phyloP scores from a whole-genome alignment of 1,284 basidiomycete genomes.

The Gymnopus androsaceus region DNA sequence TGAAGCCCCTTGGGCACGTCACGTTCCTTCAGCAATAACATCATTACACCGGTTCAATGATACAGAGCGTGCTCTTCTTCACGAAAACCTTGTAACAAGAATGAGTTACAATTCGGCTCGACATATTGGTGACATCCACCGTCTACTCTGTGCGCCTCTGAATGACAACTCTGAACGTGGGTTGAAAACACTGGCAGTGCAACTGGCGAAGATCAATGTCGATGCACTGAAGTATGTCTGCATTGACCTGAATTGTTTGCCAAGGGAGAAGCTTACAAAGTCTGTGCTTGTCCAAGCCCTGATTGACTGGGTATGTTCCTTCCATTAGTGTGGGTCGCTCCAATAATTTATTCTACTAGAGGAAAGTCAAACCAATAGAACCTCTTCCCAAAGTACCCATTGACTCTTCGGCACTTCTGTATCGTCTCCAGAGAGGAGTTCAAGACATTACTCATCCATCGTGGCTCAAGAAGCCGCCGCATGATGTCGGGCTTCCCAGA shows the following conservation, averaged over 20 bases:
- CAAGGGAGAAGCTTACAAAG: not conserved
- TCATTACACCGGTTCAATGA: not conserved
- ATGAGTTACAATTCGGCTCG: conserved; percentile 7
- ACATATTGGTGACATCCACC: conserved; percentile 3
- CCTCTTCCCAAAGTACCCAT: not conserved
- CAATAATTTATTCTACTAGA: not conserved
- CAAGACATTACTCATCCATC: not conserved
- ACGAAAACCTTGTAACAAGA: not conserved
- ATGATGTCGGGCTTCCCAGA: not conserved
- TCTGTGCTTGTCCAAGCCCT: no score
- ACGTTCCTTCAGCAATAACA: not conserved
- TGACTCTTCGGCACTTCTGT: not conserved
- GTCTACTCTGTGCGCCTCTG: not conserved
- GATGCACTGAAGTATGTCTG: conserved; percentile 1
- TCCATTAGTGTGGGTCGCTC: not conserved
- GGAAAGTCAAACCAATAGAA: not conserved
- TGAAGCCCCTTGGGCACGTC: no score
- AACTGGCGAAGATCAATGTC: not conserved
- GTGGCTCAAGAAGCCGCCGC: not conserved
- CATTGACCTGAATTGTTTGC: not conserved
- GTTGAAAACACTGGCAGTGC: not conserved
- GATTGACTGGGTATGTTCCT: no score
- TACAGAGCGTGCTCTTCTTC: not conserved
- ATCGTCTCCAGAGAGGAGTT: not conserved
- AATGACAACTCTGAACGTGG: not conserved